Conservation (phyloP, 805 yeast genomes). For the Saccharomycopsis sp. region DNA sequence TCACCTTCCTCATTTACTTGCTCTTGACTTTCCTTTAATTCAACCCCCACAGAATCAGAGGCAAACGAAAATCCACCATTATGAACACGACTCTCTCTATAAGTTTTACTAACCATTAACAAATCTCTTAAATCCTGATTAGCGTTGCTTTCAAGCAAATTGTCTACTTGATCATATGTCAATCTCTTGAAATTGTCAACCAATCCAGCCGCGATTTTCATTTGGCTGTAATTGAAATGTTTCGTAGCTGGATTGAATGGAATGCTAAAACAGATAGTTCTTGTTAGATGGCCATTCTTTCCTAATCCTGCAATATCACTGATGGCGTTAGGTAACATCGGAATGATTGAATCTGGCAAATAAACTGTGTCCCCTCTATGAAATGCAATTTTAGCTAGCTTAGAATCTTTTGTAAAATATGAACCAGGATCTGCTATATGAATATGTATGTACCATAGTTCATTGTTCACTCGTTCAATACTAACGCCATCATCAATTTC, state of each 20-base stretch:
- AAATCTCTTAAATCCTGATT: conserved; percentile 32
- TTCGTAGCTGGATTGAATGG: conserved; percentile 26
- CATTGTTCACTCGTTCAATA: conserved; percentile 31
- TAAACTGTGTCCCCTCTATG: conserved; percentile 62
- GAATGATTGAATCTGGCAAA: conserved; percentile 55
- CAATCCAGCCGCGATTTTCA: conserved; percentile 34
- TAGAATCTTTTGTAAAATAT: conserved; percentile 33
- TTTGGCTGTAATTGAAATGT: conserved; percentile 20
- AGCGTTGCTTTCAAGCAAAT: conserved; percentile 30
- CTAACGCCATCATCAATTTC: conserved; percentile 95
- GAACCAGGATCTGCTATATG: conserved; percentile 90
- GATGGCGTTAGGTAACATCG: conserved; percentile 63
- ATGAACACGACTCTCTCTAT: conserved; percentile 29
- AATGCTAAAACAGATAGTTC: conserved; percentile 43
- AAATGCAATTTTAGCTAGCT: conserved; percentile 45
- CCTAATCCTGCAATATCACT: conserved; percentile 49
- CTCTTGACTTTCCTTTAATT: background rate
- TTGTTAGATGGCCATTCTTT: conserved; percentile 31
- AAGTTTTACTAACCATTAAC: conserved; percentile 27
- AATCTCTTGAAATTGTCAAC: conserved; percentile 39
- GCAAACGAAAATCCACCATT: conserved; percentile 36
- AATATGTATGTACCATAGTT: conserved; percentile 43
- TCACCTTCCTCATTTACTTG: conserved; percentile 6
- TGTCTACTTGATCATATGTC: conserved; percentile 61
- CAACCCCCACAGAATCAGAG: background rate